Conservation (phyloP, 225 moss, liverwort and hornwort species). For the Polytrichum formosum region DNA sequence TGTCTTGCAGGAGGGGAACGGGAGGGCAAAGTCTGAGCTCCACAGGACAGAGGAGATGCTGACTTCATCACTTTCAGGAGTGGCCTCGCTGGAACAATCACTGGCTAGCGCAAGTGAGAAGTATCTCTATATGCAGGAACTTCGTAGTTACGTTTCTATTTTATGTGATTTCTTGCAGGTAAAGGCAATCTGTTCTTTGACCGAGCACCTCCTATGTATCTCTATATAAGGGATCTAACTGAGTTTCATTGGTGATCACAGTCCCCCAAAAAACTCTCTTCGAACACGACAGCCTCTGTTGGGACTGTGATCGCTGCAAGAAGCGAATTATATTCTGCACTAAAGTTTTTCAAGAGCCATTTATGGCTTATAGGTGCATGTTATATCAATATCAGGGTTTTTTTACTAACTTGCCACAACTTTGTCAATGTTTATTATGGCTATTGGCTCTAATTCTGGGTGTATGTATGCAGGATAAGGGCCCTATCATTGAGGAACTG, state of each 20-base stretch:
- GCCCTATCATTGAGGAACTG: constrained; percentile 87
- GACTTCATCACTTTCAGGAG: constrained; percentile 60
- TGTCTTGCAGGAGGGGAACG: constrained; percentile 61
- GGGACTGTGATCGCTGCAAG: too few species aligned
- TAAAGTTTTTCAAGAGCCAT: too few species aligned
- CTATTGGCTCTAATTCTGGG: background rate
- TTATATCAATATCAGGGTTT: too few species aligned
- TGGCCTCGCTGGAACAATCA: constrained; percentile 68
- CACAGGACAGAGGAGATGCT: constrained; percentile 82
- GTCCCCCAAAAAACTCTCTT: too few species aligned
- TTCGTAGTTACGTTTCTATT: constrained; percentile 85
- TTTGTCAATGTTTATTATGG: too few species aligned
- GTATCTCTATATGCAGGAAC: constrained; percentile 99
- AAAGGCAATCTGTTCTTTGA: constrained; percentile 46
- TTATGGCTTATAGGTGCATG: too few species aligned
- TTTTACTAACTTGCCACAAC: too few species aligned
- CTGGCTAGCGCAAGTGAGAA: constrained; percentile 86
- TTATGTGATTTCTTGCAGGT: constrained; percentile 97
- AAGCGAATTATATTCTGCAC: too few species aligned
- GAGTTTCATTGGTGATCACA: background rate
- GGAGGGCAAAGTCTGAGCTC: constrained; percentile 72
- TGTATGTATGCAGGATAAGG: constrained; percentile 72
- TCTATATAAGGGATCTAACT: constrained; percentile 13
- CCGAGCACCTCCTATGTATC: constrained; percentile 34
- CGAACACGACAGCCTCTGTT: too few species aligned